Percentiles rank a stretch among this genome's conserved stretches.
Evolutionary conservation across 495 filamentous ascomycete species (phyloP).

Genomic region (Clohesyomyces aquaticus): DNA sequence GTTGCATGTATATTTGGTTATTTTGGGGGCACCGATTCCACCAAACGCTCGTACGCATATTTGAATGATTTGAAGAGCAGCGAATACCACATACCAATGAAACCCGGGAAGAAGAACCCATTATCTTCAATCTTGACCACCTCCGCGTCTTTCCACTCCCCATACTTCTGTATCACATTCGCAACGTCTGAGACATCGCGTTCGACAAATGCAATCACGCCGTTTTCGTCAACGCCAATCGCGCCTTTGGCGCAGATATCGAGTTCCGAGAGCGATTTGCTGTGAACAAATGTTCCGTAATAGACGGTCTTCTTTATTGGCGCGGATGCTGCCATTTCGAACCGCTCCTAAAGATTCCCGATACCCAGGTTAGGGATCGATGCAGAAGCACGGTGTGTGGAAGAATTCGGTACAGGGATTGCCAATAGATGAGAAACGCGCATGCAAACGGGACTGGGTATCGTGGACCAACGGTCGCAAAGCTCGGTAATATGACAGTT

Average conservation of each 20-base stretch:
- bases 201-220: conserved; percentile 66
- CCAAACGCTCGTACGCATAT: too few species aligned
- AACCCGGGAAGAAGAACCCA: conserved; percentile 90
- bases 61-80: too few species aligned
- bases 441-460: too few species aligned
- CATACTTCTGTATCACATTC: conserved; percentile 50
- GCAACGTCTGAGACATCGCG: conserved; percentile 40
- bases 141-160: conserved; percentile 52
- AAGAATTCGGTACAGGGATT: too few species aligned
- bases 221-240: conserved; percentile 67
- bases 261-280: conserved; percentile 57
- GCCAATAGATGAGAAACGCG: too few species aligned
- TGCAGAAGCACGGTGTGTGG: not conserved
- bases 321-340: conserved; percentile 28
- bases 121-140: conserved; percentile 41
- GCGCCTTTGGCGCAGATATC: conserved; percentile 63
- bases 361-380: not conserved
- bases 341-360: not conserved
- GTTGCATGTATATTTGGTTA: too few species aligned
- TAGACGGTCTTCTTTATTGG: conserved; percentile 44
- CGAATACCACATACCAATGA: conserved; percentile 77
- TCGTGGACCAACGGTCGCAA: too few species aligned
- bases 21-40: too few species aligned
- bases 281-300: conserved; percentile 62
- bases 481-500: too few species aligned